These are phyloP conservation scores for Cucurbita argyrosperma DNA, from an alignment of 306 rosid species.

Conservation along the genomic window DNA sequence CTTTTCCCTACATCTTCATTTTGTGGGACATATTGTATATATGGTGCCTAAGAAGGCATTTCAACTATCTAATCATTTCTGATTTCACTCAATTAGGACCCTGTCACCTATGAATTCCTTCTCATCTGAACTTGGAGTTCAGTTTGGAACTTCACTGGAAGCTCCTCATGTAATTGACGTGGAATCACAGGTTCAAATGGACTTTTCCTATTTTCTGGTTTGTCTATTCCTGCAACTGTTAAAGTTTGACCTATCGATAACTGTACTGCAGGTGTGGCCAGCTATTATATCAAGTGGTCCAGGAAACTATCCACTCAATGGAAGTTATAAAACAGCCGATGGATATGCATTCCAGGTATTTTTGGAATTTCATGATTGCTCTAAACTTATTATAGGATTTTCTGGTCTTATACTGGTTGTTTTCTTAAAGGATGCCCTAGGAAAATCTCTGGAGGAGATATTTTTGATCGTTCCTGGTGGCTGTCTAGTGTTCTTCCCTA, in stretches of 20 bases:
- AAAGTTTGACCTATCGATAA: conserved; percentile 15
- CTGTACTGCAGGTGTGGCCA: conserved; percentile 67
- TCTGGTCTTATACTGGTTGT: conserved; percentile 10
- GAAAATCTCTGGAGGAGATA: conserved; percentile 79
- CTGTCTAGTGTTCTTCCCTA: conserved; percentile 90
- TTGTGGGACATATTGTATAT: neutral
- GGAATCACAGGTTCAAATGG: conserved; percentile 56
- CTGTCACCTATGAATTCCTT: conserved; percentile 84
- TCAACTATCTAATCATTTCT: neutral
- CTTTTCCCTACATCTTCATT: neutral
- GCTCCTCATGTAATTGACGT: conserved; percentile 90
- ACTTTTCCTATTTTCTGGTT: conserved; percentile 8
- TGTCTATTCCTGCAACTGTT: conserved; percentile 14
- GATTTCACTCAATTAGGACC: conserved; percentile 39
- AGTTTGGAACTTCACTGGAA: conserved; percentile 74
- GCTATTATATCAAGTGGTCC: conserved; percentile 71
- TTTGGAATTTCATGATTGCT: conserved; percentile 1
- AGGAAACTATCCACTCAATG: conserved; percentile 73
- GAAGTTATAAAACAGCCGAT: conserved; percentile 89
- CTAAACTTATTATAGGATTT: neutral
- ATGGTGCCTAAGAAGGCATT: neutral
- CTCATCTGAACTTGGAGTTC: conserved; percentile 89
- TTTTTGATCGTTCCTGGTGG: conserved; percentile 75
- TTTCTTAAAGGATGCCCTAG: conserved; percentile 66
- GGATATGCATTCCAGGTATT: conserved; percentile 72